A percentile compares a stretch with the other conserved stretches of the same genome.
Evolutionary conservation across 2,329 filamentous ascomycete genomes (phyloP).

Genomic region (Hyphodiscus sp.): DNA sequence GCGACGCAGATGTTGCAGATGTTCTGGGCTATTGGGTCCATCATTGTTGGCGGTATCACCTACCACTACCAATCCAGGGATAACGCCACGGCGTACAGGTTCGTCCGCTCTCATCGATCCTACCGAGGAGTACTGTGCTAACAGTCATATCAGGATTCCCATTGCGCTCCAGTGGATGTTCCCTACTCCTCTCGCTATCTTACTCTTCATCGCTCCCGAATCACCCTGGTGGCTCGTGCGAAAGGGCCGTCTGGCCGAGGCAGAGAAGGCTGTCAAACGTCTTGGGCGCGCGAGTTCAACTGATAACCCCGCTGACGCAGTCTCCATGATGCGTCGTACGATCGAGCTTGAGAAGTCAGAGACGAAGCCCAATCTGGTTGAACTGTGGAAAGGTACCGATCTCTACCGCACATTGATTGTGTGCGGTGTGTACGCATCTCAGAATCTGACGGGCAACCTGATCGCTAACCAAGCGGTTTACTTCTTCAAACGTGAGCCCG

Average conservation of each 20-base stretch:
- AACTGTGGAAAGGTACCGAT: slow-evolving; percentile 50
- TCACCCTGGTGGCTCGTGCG: slow-evolving; percentile 43
- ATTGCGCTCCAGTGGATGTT: slow-evolving; percentile 49
- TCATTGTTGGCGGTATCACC: slow-evolving; percentile 52
- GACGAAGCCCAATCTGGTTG: slow-evolving; percentile 41
- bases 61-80: slow-evolving; percentile 42
- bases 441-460: slow-evolving; percentile 55
- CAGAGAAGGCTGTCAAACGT: slow-evolving; percentile 40
- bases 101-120: slow-evolving; percentile 21
- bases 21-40: slow-evolving; percentile 57
- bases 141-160: slow-evolving; percentile 37
- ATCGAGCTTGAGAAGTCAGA: slow-evolving; percentile 46
- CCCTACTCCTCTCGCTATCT: slow-evolving; percentile 43
- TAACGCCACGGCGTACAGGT: slow-evolving; percentile 37
- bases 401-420: slow-evolving; percentile 50
- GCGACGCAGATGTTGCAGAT: slow-evolving; percentile 59
- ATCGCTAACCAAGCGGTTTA: slow-evolving; percentile 58
- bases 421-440: slow-evolving; percentile 50
- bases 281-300: slow-evolving; percentile 38
- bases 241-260: slow-evolving; percentile 34
- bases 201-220: slow-evolving; percentile 40
- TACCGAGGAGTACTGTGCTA: slow-evolving; percentile 26
- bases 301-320: slow-evolving; percentile 36
- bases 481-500: slow-evolving; percentile 41
- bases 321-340: slow-evolving; percentile 54